These are phyloP conservation scores for Diplodia intermedia DNA, from an alignment of 2,329 filamentous ascomycete species.

Conservation along the genomic window DNA sequence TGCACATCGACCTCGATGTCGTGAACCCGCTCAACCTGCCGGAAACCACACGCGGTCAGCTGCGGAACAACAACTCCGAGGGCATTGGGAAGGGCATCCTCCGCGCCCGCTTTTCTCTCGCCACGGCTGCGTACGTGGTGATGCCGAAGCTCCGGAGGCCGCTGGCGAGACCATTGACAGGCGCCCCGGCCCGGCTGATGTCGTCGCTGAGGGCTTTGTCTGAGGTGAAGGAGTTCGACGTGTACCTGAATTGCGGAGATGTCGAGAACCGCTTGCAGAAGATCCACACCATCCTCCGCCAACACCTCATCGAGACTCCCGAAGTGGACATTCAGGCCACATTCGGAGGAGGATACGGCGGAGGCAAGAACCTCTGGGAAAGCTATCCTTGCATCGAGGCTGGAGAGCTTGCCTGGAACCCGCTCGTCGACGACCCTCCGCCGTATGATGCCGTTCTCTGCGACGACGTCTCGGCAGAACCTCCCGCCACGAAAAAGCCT, in stretches of 20 bases:
- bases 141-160: slow-evolving; percentile 19
- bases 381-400: slow-evolving; percentile 7
- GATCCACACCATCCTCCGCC: slow-evolving; percentile 1
- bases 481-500: slow-evolving; percentile 3
- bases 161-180: slow-evolving; percentile 18
- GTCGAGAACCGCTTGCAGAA: slow-evolving; percentile 5
- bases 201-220: slow-evolving; percentile 2
- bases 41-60: neutral
- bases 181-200: slow-evolving; percentile 8
- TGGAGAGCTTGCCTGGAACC: slow-evolving; percentile 4
- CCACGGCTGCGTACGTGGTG: slow-evolving; percentile 3
- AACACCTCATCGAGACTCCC: neutral
- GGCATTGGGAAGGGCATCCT: neutral
- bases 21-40: neutral
- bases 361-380: slow-evolving; percentile 18
- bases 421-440: slow-evolving; percentile 3
- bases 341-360: neutral
- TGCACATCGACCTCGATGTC: neutral
- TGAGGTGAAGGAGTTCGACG: slow-evolving; percentile 2
- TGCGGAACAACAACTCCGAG: neutral
- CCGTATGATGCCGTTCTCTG: slow-evolving; percentile 5
- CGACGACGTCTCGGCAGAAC: neutral
- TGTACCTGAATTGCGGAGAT: slow-evolving; percentile 2
- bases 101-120: slow-evolving; percentile 17
- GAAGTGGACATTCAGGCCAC: slow-evolving; percentile 4